Evolutionary conservation across 192 early-diverging fungal species (phyloP).

Genomic region (Podila horticola): DNA sequence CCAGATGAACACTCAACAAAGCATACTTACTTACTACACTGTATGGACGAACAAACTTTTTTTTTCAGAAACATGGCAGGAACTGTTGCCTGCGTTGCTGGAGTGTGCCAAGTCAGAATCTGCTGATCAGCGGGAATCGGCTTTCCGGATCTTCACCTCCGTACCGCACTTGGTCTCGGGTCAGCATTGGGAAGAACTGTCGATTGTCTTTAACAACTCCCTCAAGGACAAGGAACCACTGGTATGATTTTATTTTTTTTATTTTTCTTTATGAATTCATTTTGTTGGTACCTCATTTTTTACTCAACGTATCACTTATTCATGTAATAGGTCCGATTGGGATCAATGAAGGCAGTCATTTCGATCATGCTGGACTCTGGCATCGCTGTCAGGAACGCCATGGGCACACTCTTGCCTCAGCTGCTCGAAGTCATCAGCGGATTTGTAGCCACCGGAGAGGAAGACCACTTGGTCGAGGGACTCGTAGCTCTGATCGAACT

Average conservation of each 20-base stretch:
- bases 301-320: not conserved
- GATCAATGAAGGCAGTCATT: conserved; percentile 78
- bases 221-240: conserved; percentile 63
- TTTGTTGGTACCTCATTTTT: not conserved
- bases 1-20: not conserved
- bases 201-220: conserved; percentile 71
- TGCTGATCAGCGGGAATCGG: conserved; percentile 82
- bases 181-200: conserved; percentile 72
- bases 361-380: conserved; percentile 80
- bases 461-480: conserved; percentile 75
- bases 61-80: conserved; percentile 77
- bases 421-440: conserved; percentile 86
- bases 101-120: conserved; percentile 77
- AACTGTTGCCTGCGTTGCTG: conserved; percentile 80
- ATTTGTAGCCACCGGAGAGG: conserved; percentile 75
- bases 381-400: conserved; percentile 61
- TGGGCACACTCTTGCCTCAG: conserved; percentile 78
- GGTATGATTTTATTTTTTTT: conserved; percentile 2
- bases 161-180: conserved; percentile 77
- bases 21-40: too few species aligned
- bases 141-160: conserved; percentile 86
- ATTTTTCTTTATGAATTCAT: not conserved
- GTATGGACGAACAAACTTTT: not conserved
- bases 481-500: conserved; percentile 87
- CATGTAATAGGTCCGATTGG: conserved; percentile 71